Percentiles rank a stretch among this genome's conserved stretches.
Evolutionary conservation across 2,329 filamentous ascomycete species (phyloP).

Genomic region (Elsinoe australis): DNA sequence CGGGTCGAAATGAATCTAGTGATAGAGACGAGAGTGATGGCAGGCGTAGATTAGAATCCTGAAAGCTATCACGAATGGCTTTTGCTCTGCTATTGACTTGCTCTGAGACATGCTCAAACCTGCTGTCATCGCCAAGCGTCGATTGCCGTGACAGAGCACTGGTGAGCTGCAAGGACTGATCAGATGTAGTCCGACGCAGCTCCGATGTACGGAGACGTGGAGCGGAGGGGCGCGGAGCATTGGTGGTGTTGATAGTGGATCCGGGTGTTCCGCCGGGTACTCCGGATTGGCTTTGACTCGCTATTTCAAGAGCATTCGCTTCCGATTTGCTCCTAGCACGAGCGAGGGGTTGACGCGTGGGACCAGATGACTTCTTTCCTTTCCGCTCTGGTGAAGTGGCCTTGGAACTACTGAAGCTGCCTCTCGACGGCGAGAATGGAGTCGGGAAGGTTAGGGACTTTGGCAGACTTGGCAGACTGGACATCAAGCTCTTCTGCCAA

Average conservation of each 20-base stretch:
- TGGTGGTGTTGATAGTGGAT: not conserved
- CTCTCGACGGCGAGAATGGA: slow-evolving; percentile 22
- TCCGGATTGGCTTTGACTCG: slow-evolving; percentile 1
- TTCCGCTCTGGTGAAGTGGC: slow-evolving; percentile 2
- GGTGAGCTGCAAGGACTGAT: slow-evolving; percentile 67
- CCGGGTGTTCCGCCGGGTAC: slow-evolving; percentile 3
- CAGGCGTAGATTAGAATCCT: slow-evolving; percentile 69
- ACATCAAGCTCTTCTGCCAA: slow-evolving; percentile 26
- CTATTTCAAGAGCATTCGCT: not conserved
- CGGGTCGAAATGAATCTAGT: slow-evolving; percentile 37
- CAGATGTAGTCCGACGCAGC: slow-evolving; percentile 59
- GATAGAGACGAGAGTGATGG: slow-evolving; percentile 47
- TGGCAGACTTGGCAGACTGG: slow-evolving; percentile 27
- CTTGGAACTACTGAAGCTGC: slow-evolving; percentile 10
- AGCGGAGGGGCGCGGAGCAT: not conserved
- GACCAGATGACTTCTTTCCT: not conserved
- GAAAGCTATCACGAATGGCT: slow-evolving; percentile 79
- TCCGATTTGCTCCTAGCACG: slow-evolving; percentile 13
- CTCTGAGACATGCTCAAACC: slow-evolving; percentile 71
- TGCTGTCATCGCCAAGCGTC: slow-evolving; percentile 73
- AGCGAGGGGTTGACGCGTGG: not conserved
- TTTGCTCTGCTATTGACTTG: slow-evolving; percentile 86
- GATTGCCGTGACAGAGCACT: slow-evolving; percentile 70
- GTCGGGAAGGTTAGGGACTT: slow-evolving; percentile 26
- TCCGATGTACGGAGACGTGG: slow-evolving; percentile 15